Conservation (phyloP, 2,329 filamentous ascomycete species). For the Nothomitra cinnamomea region DNA sequence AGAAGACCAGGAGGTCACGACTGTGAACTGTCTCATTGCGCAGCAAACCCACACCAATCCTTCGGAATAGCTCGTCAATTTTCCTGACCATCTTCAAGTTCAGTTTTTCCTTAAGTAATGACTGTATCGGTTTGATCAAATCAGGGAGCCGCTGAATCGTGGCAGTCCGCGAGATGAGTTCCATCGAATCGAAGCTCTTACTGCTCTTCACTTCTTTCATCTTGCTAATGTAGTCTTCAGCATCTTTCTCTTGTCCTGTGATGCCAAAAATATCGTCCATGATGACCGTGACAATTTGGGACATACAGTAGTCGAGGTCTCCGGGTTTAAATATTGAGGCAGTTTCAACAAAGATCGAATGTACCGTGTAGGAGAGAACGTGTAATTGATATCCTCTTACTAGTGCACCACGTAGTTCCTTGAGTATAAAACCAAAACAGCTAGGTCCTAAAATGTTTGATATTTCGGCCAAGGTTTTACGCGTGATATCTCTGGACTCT, state of each 20-base stretch:
- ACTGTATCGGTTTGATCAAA: conserved; percentile 61
- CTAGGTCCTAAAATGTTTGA: conserved; percentile 61
- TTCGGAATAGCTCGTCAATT: conserved; percentile 72
- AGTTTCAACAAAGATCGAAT: conserved; percentile 68
- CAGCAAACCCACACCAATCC: conserved; percentile 67
- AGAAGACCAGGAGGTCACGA: conserved; percentile 78
- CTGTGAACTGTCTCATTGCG: conserved; percentile 65
- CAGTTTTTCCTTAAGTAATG: conserved; percentile 67
- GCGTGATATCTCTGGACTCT: conserved; percentile 78
- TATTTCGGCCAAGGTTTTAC: conserved; percentile 76
- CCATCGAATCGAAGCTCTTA: conserved; percentile 97
- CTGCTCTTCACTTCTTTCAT: conserved; percentile 98
- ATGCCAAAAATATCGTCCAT: conserved; percentile 97
- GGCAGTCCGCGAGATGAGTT: conserved; percentile 69
- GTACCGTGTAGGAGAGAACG: conserved; percentile 85
- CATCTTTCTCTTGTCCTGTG: conserved; percentile 89
- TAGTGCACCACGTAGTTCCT: conserved; percentile 70
- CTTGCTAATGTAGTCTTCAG: conserved; percentile 82
- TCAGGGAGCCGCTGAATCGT: conserved; percentile 58
- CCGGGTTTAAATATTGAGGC: conserved; percentile 60
- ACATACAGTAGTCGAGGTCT: conserved; percentile 75
- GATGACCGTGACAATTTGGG: conserved; percentile 61
- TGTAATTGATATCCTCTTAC: conserved; percentile 83
- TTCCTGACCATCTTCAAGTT: conserved; percentile 72
- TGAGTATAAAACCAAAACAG: conserved; percentile 85